These are phyloP conservation scores for Alloteropsis angusta DNA, from an alignment of 202 grass and related monocot genomes.

Conservation along the genomic window DNA sequence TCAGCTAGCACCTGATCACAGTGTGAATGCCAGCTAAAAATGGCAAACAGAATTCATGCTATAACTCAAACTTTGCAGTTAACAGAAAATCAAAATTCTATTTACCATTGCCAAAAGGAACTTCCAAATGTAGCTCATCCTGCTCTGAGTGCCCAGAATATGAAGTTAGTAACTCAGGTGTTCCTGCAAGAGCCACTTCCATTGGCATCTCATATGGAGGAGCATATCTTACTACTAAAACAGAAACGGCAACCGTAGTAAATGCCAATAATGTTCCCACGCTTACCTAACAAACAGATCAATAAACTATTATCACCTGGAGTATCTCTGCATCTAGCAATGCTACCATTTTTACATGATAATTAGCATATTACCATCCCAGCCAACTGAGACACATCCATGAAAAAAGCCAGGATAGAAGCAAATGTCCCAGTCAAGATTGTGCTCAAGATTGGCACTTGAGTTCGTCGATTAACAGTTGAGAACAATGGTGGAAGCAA, in stretches of 20 bases:
- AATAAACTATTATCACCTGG: constrained; percentile 26
- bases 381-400: constrained; percentile 86
- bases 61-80: not conserved
- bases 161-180: constrained; percentile 32
- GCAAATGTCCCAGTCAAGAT: constrained; percentile 64
- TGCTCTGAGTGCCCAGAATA: not conserved
- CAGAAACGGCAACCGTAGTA: constrained; percentile 60
- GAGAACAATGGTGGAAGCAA: constrained; percentile 68
- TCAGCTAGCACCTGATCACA: not conserved
- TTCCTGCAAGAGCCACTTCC: constrained; percentile 32
- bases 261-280: constrained; percentile 85
- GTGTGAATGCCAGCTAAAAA: not conserved
- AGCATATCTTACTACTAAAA: constrained; percentile 76
- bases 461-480: constrained; percentile 46
- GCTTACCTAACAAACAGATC: constrained; percentile 64
- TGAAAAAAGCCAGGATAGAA: constrained; percentile 64
- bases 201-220: constrained; percentile 58
- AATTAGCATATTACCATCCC: constrained; percentile 58
- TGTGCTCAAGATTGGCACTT: constrained; percentile 76
- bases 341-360: constrained; percentile 13
- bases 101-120: constrained; percentile 29
- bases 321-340: constrained; percentile 21
- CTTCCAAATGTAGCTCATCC: constrained; percentile 14
- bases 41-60: not conserved
- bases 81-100: not conserved